phyloP scores from a whole-genome alignment of 495 filamentous ascomycete species.

The Aspergillus baeticus region DNA sequence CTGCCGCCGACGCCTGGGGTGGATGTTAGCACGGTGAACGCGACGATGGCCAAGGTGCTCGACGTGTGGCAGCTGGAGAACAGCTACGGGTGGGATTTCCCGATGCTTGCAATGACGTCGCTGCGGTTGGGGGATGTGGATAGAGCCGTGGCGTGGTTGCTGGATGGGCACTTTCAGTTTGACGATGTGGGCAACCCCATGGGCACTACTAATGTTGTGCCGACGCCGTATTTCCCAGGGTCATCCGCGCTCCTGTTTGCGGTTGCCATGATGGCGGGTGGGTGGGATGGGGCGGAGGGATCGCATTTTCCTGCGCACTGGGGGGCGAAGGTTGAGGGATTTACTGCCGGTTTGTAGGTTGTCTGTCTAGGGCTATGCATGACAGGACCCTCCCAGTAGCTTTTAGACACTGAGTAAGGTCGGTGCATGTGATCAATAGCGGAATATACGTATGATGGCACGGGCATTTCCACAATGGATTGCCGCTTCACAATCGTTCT shows the following conservation, averaged over 20 bases:
- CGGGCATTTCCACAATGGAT: too few species aligned
- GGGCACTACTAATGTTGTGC: neutral
- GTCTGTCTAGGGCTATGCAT: too few species aligned
- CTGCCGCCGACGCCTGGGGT: slow-evolving; percentile 12
- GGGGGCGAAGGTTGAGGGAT: neutral
- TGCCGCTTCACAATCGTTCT: too few species aligned
- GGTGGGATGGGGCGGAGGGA: neutral
- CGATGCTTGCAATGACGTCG: neutral
- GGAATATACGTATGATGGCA: too few species aligned
- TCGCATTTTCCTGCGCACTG: neutral
- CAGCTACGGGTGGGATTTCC: neutral
- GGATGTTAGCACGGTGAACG: slow-evolving; percentile 3
- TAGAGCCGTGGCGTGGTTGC: neutral
- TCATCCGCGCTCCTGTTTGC: neutral
- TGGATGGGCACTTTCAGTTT: neutral
- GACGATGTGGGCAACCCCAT: neutral
- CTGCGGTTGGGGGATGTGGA: neutral
- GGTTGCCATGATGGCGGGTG: neutral
- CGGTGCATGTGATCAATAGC: too few species aligned
- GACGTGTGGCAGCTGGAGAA: neutral
- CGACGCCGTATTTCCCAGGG: neutral
- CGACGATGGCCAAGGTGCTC: slow-evolving; percentile 2
- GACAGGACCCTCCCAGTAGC: too few species aligned
- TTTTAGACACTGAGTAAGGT: too few species aligned
- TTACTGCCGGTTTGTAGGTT: neutral